phyloP scores from a whole-genome alignment of 1,284 basidiomycete species.

The Xerocomus amazonicus region DNA sequence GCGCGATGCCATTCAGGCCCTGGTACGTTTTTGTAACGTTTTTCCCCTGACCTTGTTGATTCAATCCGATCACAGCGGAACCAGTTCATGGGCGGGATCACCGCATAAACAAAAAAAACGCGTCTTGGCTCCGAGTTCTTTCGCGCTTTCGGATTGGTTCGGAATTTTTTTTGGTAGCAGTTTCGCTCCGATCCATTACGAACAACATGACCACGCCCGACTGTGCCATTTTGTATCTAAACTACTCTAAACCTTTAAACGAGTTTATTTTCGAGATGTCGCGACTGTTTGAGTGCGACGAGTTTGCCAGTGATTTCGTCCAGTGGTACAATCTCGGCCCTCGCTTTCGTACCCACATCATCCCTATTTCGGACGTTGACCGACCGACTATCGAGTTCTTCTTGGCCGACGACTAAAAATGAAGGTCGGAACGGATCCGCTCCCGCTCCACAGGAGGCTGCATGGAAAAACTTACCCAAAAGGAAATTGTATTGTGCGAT shows the following conservation, averaged over 20 bases:
- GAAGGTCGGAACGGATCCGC: conserved; percentile 7
- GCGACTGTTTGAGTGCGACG: conserved; percentile 58
- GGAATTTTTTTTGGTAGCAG: background rate
- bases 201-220: background rate
- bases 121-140: background rate
- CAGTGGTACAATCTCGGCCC: conserved; percentile 63
- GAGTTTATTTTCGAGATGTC: conserved; percentile 58
- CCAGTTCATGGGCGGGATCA: conserved; percentile 46
- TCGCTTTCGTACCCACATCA: conserved; percentile 80
- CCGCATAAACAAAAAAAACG: conserved; percentile 13
- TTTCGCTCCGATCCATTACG: background rate
- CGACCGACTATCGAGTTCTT: conserved; percentile 80
- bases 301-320: conserved; percentile 66
- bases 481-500: conserved; percentile 97
- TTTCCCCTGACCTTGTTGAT: conserved; percentile 1
- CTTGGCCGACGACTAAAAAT: conserved; percentile 85
- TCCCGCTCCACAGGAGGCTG: background rate
- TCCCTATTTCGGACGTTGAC: conserved; percentile 97
- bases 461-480: conserved; percentile 58
- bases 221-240: conserved; percentile 1
- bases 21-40: conserved; percentile 51
- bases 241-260: conserved; percentile 25
- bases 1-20: conserved; percentile 78
- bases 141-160: background rate
- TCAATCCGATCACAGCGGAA: conserved; percentile 36